Evolutionary conservation across 129 eudicot genomes (phyloP).

Genomic region (Logfia minima): DNA sequence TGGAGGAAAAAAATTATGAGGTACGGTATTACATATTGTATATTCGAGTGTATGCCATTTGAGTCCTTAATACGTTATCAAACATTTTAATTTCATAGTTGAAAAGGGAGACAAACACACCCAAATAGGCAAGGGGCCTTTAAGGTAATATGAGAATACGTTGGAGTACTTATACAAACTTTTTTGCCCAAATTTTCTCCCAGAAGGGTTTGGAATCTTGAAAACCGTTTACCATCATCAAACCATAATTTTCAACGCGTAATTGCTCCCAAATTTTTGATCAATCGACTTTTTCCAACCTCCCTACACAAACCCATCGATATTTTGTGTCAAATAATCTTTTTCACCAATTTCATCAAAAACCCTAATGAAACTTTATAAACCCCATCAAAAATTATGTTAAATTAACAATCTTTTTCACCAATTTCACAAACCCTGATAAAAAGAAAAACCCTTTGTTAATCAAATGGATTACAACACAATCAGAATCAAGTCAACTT

Average conservation of each 20-base stretch:
- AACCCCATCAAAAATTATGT: not conserved
- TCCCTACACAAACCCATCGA: not conserved
- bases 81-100: too few species aligned
- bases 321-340: not conserved
- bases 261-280: not conserved
- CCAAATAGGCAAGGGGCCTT: conserved; percentile 14
- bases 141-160: not conserved
- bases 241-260: not conserved
- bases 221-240: not conserved
- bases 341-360: not conserved
- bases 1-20: too few species aligned
- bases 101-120: not conserved
- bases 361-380: too few species aligned
- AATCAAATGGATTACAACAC: conserved; percentile 41
- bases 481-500: conserved; percentile 64
- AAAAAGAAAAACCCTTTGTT: not conserved
- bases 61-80: too few species aligned
- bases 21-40: too few species aligned
- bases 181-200: not conserved
- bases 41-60: too few species aligned
- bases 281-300: not conserved
- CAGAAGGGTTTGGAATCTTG: not conserved
- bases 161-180: not conserved
- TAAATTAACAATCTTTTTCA: conserved; percentile 8
- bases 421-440: conserved; percentile 17